A percentile compares a stretch with the other conserved stretches of the same genome.
Evolutionary conservation across 257 asterid genomes (phyloP).

Genomic region (Capsicum chinense): DNA sequence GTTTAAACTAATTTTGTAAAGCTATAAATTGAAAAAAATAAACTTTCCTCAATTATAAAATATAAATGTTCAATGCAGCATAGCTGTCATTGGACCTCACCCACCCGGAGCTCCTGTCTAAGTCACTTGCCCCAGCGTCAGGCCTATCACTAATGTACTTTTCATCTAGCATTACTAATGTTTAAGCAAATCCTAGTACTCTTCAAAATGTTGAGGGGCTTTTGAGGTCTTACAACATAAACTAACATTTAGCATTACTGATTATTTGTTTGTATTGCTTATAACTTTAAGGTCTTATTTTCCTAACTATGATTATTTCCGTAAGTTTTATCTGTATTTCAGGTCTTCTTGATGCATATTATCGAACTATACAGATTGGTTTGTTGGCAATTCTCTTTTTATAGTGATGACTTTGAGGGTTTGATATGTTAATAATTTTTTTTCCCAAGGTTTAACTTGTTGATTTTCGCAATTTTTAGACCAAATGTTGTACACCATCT

Average conservation of each 20-base stretch:
- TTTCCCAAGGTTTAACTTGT: not conserved
- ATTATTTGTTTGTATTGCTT: not conserved
- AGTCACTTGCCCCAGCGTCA: not conserved
- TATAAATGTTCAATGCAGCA: not conserved
- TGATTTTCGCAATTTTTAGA: not conserved
- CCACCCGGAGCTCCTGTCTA: not conserved
- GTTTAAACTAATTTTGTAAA: no score
- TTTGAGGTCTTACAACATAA: constrained; percentile 14
- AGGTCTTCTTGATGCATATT: not conserved
- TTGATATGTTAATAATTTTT: not conserved
- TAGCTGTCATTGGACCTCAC: not conserved
- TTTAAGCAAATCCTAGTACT: not conserved
- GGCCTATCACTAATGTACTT: constrained; percentile 9
- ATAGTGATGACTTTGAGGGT: not conserved
- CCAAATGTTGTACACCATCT: not conserved
- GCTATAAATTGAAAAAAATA: not conserved
- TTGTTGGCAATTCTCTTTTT: not conserved
- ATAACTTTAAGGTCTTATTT: not conserved
- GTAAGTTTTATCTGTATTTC: not conserved
- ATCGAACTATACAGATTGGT: not conserved
- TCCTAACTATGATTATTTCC: not conserved
- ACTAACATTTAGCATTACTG: not conserved
- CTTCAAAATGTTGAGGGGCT: not conserved
- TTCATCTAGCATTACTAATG: not conserved
- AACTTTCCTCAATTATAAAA: not conserved